Conservation (phyloP, 768 basidiomycete genomes). For the Termitomyces sp. region DNA sequence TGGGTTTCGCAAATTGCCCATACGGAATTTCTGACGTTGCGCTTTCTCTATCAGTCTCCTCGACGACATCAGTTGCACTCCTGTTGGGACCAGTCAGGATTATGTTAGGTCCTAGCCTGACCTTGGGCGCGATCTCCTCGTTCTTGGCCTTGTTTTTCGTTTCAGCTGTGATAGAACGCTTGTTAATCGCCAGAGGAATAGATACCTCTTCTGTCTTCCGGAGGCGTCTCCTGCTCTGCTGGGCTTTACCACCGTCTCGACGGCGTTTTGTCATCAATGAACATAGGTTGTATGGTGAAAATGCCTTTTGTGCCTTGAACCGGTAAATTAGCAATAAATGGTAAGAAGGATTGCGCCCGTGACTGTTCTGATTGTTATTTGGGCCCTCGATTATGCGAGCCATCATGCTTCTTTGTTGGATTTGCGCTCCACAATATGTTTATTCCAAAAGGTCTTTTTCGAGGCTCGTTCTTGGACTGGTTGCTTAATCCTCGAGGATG, state of each 20-base stretch:
- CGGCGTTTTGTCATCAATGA: background rate
- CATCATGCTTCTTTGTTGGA: conserved; percentile 17
- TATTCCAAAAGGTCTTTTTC: background rate
- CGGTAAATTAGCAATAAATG: background rate
- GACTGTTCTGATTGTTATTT: background rate
- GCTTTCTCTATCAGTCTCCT: background rate
- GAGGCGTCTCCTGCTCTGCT: background rate
- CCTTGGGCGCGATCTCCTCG: background rate
- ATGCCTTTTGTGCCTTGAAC: background rate
- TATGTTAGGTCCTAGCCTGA: conserved; percentile 3
- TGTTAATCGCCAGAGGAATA: background rate
- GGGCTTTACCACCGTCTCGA: background rate
- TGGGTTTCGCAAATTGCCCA: background rate
- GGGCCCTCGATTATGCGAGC: background rate
- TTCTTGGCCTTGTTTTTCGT: background rate
- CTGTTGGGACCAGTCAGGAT: background rate
- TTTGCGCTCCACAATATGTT: background rate
- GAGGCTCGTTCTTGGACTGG: background rate
- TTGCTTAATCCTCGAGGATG: background rate
- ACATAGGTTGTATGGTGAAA: background rate
- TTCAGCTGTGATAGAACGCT: background rate
- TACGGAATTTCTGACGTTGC: background rate
- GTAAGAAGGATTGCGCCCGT: background rate
- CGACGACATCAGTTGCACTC: background rate
- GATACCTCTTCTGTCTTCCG: background rate